Evolutionary conservation across 768 basidiomycete species (phyloP), one percentile per base, ranked within the genome.

Genomic region (Dacryopinax primogenitus): DNA sequence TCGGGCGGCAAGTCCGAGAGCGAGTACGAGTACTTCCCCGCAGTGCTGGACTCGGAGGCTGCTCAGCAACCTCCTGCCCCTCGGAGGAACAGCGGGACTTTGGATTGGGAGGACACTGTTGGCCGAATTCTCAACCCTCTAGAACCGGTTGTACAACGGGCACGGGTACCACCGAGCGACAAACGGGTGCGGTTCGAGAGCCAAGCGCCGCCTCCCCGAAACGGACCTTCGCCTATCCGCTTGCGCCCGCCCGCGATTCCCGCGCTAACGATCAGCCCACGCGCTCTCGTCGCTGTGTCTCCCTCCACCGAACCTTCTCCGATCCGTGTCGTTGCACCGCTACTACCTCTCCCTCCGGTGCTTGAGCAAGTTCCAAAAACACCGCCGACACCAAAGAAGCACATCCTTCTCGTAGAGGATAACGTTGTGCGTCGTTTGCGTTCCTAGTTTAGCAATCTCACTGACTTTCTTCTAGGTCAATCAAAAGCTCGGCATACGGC

Each of bases 21-120:
- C 45, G 45, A 26, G 23, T 47, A 11, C n/a, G 45, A 47, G 45
- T 47, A 47, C 23, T 47, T 47, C 45, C 45, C 45, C 13, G 13
- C 45, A 7, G 45, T 47, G 7, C 23, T 47, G 13, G 45, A 47
- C 9, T n/a, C n/a, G n/a, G 45, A 47, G 7, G 45, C 13, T 11
- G 9, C 45, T 13, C 45, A 15, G 13, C 45, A 13, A 23, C 13
- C 23, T 11, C 7, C 9, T 9, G 23, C 45, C 9, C 45, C 45
- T 12, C 45, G 45, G 23, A 47, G 45, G 23, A 23, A 9, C 12
- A 47, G 45, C n/a, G 45, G 13, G 23, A 47, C 45, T 11, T 6
- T 47, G 45, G 23, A 47, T 26, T 47, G 45, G 45, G 45, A 47
- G n/a, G 45, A 47, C 45, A 47, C 45, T 21, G 45, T 47, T 21